phyloP scores from a whole-genome alignment of 2,329 filamentous ascomycete genomes.

The Penicillium sp. region DNA sequence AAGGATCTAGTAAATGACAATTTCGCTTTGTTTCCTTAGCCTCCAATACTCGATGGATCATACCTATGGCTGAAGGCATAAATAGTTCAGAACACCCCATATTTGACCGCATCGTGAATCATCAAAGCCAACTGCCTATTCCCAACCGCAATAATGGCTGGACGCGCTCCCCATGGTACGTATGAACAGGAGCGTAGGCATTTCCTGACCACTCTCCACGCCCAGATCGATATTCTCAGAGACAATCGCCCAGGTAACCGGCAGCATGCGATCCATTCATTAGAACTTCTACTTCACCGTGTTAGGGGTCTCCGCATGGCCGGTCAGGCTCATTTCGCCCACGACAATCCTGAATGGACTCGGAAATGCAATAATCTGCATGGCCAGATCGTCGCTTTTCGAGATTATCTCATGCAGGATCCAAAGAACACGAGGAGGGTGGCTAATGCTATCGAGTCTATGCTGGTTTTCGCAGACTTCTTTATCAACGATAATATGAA shows the following conservation, averaged over 20 bases:
- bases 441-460: background rate
- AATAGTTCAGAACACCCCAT: background rate
- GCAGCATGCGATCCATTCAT: background rate
- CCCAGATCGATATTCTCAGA: slow-evolving; percentile 7
- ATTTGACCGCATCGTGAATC: background rate
- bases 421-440: background rate
- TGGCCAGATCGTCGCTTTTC: background rate
- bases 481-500: background rate
- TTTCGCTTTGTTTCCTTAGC: background rate
- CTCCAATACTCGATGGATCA: background rate
- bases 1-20: background rate
- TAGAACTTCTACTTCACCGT: background rate
- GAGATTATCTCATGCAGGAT: background rate
- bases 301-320: background rate
- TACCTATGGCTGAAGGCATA: background rate
- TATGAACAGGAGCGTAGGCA: background rate
- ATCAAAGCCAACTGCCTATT: background rate
- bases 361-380: background rate
- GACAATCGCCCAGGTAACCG: background rate
- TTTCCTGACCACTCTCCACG: slow-evolving; percentile 3
- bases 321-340: background rate
- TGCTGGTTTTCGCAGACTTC: background rate
- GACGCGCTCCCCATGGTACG: background rate
- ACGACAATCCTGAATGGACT: background rate
- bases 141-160: background rate